Conservation (phyloP, 441 rosid species). For the Bocquillonia castaneifolia region DNA sequence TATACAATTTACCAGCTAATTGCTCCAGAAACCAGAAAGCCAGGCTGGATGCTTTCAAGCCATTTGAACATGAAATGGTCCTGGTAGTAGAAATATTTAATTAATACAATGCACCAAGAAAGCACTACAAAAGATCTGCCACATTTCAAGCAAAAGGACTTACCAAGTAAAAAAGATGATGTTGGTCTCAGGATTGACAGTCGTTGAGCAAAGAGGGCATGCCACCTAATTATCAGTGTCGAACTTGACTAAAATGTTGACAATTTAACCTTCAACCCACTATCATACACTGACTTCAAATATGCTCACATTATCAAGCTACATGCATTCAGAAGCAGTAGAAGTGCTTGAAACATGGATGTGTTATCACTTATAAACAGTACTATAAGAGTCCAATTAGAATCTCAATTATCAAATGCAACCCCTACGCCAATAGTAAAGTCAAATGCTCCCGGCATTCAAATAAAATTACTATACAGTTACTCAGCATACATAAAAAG, state of each 20-base stretch:
- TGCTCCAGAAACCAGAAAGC: background rate
- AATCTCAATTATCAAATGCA: background rate
- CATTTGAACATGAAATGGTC: background rate
- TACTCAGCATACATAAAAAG: too few species aligned
- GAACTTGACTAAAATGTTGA: slow-evolving; percentile 3
- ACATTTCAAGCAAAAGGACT: background rate
- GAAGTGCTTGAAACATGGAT: background rate
- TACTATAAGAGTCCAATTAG: background rate
- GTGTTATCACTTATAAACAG: background rate
- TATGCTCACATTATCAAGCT: background rate
- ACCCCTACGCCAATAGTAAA: background rate
- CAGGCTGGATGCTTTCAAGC: background rate
- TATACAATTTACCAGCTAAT: background rate
- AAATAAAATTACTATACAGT: background rate
- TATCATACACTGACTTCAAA: background rate
- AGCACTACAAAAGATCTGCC: background rate
- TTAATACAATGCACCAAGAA: background rate
- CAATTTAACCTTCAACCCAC: background rate
- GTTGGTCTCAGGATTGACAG: background rate
- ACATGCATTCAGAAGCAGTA: background rate
- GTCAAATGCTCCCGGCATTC: background rate
- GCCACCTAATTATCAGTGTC: background rate
- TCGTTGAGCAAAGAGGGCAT: background rate
- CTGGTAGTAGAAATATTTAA: background rate
- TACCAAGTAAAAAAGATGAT: background rate